Evolutionary conservation across 345 rosid genomes (phyloP).

Genomic region (Brassica rapa): DNA sequence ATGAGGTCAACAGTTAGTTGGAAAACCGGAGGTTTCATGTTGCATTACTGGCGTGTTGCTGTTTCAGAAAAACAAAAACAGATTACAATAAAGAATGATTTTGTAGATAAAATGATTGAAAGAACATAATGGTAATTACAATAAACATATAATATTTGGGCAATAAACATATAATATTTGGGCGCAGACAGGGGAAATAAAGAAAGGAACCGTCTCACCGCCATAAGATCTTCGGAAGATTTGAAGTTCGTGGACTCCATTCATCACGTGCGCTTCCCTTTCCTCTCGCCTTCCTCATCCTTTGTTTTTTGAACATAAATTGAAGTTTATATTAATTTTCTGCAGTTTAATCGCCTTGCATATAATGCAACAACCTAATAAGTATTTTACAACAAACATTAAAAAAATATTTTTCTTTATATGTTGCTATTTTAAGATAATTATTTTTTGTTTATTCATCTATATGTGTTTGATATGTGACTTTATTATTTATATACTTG

Average conservation of each 20-base stretch:
- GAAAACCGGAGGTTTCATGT: slow-evolving; percentile 31
- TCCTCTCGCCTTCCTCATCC: slow-evolving; percentile 25
- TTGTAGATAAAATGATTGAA: slow-evolving; percentile 22
- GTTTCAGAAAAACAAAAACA: slow-evolving; percentile 8
- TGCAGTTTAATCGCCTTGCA: not conserved
- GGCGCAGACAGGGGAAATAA: slow-evolving; percentile 18
- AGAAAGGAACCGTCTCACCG: slow-evolving; percentile 36
- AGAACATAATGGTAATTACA: not conserved
- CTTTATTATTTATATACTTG: not conserved
- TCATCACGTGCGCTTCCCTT: slow-evolving; percentile 35
- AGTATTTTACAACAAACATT: not conserved
- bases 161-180: not conserved
- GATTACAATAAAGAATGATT: not conserved
- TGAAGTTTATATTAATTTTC: not conserved
- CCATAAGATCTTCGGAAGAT: slow-evolving; percentile 38
- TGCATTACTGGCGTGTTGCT: slow-evolving; percentile 35
- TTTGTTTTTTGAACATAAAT: not conserved
- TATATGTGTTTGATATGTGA: not conserved
- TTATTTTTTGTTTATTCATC: not conserved
- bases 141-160: not conserved
- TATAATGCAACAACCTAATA: not conserved
- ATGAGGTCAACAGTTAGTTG: slow-evolving; percentile 33
- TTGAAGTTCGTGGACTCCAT: slow-evolving; percentile 33
- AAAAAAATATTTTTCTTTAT: not conserved
- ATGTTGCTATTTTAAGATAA: not conserved